Base-by-base conservation (phyloP, 1,139 yeast species). In the Meyerozyma guilliermondii region DNA sequence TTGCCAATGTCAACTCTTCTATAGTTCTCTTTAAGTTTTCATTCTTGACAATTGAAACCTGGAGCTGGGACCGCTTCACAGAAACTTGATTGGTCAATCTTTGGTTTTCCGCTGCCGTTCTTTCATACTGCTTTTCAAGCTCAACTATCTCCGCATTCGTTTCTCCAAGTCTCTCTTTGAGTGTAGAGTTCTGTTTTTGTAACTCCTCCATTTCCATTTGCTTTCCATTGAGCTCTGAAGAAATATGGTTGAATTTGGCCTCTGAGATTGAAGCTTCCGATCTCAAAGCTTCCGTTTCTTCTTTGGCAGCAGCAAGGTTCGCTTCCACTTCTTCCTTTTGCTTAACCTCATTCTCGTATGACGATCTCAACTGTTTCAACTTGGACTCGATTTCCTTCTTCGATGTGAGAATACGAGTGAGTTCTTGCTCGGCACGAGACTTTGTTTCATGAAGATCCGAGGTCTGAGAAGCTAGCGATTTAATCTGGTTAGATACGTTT, bases 401-500 rank as follows among this genome's bases (percentile, higher is more conserved):
- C 44, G 81, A 73, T 14, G 72, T 71, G 50, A 81, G 74, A 44
- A 87, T 80, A 44, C 76, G 74, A 23, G 78, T 70, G 44, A 91
- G 73, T 54, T 92, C 97, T 46, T 78, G 80, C 54, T 85, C 91
- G 0, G 95, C 88, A 47, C 81, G 76, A 20, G 78, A 70, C 50
- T 88, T 83, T 63, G 83, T 86, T 28, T 81, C 85, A 48, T 81
- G 82, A 28, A 87, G 72, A 14, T 74, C 76, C 0, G 85, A 71
- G 2, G 95, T 86, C 63, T 91, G 96, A 17, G 76, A 66, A 2
- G 89, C 76, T 50, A 89, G 71, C 0, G 96, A 84, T 47, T 81
- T 81, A 47, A 88, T 82, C 65, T 91, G 96, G 55, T 84, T 87
- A 1, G 95, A 85, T 39, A 86, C 74, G 53, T 91, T 88, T 14